phyloP scores from a whole-genome alignment of 2,329 filamentous ascomycete species.

The Plectosphaerella plurivora region DNA sequence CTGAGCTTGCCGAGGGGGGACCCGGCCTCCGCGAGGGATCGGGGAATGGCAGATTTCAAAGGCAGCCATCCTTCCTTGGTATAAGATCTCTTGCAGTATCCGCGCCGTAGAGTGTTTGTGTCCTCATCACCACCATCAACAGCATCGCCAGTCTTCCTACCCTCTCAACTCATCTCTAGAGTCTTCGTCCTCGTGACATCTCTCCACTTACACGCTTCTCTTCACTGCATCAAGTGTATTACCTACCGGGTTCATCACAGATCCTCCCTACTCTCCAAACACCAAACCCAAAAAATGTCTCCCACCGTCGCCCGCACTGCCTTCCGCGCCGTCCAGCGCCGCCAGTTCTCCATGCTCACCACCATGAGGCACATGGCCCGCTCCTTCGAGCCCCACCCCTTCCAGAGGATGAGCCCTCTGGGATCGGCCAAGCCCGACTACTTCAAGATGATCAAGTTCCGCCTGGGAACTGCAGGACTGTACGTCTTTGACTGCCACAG shows the following conservation, averaged over 20 bases:
- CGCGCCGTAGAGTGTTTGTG: constrained; percentile 4
- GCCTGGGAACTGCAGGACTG: constrained; percentile 23
- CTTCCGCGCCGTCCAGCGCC: constrained; percentile 17
- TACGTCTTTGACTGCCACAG: constrained; percentile 18
- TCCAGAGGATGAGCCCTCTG: constrained; percentile 27
- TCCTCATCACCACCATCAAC: constrained; percentile 9
- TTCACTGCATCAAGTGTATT: constrained; percentile 8
- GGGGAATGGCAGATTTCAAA: background rate
- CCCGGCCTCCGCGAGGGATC: constrained; percentile 1
- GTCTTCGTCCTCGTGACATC: background rate
- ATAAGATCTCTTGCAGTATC: constrained; percentile 12
- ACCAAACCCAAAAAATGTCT: constrained; percentile 20
- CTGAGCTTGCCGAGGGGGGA: background rate
- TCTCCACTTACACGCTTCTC: constrained; percentile 4
- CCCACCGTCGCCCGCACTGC: constrained; percentile 27
- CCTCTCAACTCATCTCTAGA: constrained; percentile 9
- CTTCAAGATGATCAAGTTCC: constrained; percentile 25
- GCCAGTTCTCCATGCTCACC: constrained; percentile 30
- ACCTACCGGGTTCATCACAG: background rate
- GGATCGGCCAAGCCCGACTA: constrained; percentile 28
- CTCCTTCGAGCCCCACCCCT: constrained; percentile 31
- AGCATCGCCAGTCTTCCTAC: constrained; percentile 6
- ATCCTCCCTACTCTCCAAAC: constrained; percentile 5
- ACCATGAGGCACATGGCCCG: constrained; percentile 28
- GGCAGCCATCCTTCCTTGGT: constrained; percentile 1